These are phyloP conservation scores for Globisporangium takayamanum DNA, from an alignment of 352 stramenopile genomes.

Conservation along the genomic window DNA sequence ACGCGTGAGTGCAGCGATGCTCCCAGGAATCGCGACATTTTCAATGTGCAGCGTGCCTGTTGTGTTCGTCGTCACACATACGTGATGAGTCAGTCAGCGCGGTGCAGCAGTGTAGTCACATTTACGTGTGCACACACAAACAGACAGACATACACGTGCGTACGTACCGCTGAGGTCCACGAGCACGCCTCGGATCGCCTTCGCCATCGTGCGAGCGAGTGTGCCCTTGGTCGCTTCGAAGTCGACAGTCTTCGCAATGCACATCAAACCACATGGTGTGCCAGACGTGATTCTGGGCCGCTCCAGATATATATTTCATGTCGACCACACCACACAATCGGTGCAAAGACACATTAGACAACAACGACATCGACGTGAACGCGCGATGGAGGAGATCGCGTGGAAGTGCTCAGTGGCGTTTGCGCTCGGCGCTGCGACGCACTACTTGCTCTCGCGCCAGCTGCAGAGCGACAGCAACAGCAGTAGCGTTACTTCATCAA, in stretches of 20 bases:
- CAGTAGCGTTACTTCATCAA: neutral
- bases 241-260: too few species aligned
- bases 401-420: slow-evolving; percentile 81
- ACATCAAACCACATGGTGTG: too few species aligned
- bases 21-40: slow-evolving; percentile 34
- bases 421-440: slow-evolving; percentile 56
- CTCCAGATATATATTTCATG: too few species aligned
- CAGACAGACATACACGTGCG: too few species aligned
- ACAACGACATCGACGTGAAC: neutral
- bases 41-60: slow-evolving; percentile 51
- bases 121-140: too few species aligned
- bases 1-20: slow-evolving; percentile 27
- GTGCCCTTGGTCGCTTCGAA: neutral
- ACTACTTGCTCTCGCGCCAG: slow-evolving; percentile 47
- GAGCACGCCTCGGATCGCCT: slow-evolving; percentile 32
- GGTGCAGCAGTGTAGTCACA: neutral
- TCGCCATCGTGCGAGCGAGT: slow-evolving; percentile 8
- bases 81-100: neutral
- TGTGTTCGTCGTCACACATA: neutral
- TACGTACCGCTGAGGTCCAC: slow-evolving; percentile 47
- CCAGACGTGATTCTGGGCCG: too few species aligned
- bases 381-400: slow-evolving; percentile 43
- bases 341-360: neutral
- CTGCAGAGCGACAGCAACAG: slow-evolving; percentile 22
- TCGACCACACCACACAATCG: neutral